Conservation (phyloP, 495 filamentous ascomycete species). For the Bacidia rubella region DNA sequence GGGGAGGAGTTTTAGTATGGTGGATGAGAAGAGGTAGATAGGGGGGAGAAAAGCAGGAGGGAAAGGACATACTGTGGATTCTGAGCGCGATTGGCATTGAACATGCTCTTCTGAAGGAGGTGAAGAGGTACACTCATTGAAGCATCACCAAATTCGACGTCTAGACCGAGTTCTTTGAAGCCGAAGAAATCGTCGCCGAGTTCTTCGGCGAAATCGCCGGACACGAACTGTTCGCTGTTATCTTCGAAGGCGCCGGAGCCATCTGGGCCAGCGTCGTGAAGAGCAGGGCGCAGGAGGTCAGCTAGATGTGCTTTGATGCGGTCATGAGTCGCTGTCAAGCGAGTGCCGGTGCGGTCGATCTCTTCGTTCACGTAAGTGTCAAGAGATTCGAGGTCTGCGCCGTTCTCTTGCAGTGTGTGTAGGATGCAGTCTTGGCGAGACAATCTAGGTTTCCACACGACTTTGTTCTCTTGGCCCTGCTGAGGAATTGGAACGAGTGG, state of each 20-base stretch:
- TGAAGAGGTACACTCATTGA: constrained; percentile 86
- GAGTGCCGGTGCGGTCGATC: constrained; percentile 74
- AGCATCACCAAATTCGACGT: constrained; percentile 73
- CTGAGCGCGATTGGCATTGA: constrained; percentile 63
- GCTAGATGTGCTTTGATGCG: constrained; percentile 81
- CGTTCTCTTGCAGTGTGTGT: constrained; percentile 70
- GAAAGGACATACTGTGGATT: constrained; percentile 40
- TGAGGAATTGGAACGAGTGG: constrained; percentile 41
- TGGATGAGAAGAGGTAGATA: no score
- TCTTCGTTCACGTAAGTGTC: constrained; percentile 90
- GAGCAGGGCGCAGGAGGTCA: constrained; percentile 81
- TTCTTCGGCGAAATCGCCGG: constrained; percentile 93
- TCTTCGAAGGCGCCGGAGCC: constrained; percentile 87
- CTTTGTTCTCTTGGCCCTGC: constrained; percentile 23
- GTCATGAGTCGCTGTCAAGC: constrained; percentile 74
- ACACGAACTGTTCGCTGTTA: constrained; percentile 92
- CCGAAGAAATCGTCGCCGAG: constrained; percentile 98
- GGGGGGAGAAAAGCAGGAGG: constrained; percentile 5
- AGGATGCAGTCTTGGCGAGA: constrained; percentile 72
- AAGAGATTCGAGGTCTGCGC: constrained; percentile 64
- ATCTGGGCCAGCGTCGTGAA: constrained; percentile 65
- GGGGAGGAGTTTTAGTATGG: constrained; percentile 9
- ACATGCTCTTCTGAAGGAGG: constrained; percentile 81
- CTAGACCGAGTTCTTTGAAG: constrained; percentile 88
- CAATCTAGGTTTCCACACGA: constrained; percentile 52